Percentiles rank a stretch among this genome's conserved stretches.
These are phyloP conservation scores for Citrus mangshanensis DNA, from an alignment of 345 rosid genomes.

Conservation along the genomic window DNA sequence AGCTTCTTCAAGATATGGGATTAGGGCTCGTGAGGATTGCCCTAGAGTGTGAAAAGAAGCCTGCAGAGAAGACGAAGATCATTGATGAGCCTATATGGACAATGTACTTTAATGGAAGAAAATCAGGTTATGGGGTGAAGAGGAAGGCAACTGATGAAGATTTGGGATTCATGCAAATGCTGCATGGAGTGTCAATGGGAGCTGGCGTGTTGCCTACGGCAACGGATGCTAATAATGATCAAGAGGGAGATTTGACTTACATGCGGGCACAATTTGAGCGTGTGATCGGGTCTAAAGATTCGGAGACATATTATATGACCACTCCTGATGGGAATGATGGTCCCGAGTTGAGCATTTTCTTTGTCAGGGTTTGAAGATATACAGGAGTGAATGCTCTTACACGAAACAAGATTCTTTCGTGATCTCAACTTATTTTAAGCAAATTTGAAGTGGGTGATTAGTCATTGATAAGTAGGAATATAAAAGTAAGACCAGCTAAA, in stretches of 20 bases:
- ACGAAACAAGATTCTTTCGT: no score
- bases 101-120: conserved; percentile 66
- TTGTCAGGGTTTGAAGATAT: conserved; percentile 46
- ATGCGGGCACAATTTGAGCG: conserved; percentile 84
- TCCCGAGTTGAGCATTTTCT: conserved; percentile 69
- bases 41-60: conserved; percentile 71
- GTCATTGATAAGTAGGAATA: no score
- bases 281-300: conserved; percentile 73
- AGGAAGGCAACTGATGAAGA: conserved; percentile 77
- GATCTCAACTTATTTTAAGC: no score
- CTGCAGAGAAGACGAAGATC: conserved; percentile 53
- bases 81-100: conserved; percentile 77
- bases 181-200: conserved; percentile 76
- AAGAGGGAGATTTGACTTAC: conserved; percentile 68
- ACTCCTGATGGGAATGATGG: conserved; percentile 72
- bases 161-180: conserved; percentile 65
- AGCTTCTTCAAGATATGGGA: conserved; percentile 73
- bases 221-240: no score
- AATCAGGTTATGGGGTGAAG: conserved; percentile 72
- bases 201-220: conserved; percentile 69
- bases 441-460: no score
- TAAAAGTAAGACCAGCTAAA: no score
- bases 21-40: conserved; percentile 71
- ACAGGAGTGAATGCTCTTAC: background rate
- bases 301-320: conserved; percentile 87